A percentile compares a stretch with the other conserved stretches of the same genome.
These are phyloP conservation scores for Asclepias syriaca DNA, from an alignment of 257 asterid species.

Conservation along the genomic window DNA sequence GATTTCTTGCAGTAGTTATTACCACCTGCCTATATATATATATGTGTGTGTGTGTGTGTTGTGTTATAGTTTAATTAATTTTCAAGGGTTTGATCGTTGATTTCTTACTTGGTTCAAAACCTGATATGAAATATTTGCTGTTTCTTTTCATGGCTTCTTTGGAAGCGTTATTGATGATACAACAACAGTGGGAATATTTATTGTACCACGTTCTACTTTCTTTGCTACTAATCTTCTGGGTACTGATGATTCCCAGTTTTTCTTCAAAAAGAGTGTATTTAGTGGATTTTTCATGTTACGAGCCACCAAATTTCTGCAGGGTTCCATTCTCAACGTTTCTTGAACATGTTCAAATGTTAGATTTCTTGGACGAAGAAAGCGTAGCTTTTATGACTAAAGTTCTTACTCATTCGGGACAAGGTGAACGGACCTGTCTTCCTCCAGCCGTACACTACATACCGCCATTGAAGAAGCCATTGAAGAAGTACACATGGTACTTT, in stretches of 20 bases:
- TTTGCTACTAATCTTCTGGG: conserved; percentile 20
- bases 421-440: conserved; percentile 69
- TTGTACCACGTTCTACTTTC: conserved; percentile 29
- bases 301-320: conserved; percentile 59
- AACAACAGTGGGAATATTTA: conserved; percentile 18
- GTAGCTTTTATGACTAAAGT: conserved; percentile 59
- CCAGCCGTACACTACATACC: conserved; percentile 67
- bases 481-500: conserved; percentile 57
- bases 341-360: conserved; percentile 54
- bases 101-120: background rate
- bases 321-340: conserved; percentile 52
- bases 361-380: conserved; percentile 46
- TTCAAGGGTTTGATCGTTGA: background rate
- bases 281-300: conserved; percentile 62
- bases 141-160: conserved; percentile 27
- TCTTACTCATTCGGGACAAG: conserved; percentile 53
- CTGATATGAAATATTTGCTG: conserved; percentile 23
- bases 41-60: too few species aligned
- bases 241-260: conserved; percentile 27
- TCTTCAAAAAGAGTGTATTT: conserved; percentile 38
- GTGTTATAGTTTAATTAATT: too few species aligned
- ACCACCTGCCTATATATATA: too few species aligned
- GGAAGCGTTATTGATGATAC: conserved; percentile 34
- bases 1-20: too few species aligned
- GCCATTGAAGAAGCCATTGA: conserved; percentile 50